A percentile compares a stretch with the other conserved stretches of the same genome.
These are phyloP conservation scores for Pythium dissimile DNA, from an alignment of 352 stramenopile genomes.

Conservation along the genomic window DNA sequence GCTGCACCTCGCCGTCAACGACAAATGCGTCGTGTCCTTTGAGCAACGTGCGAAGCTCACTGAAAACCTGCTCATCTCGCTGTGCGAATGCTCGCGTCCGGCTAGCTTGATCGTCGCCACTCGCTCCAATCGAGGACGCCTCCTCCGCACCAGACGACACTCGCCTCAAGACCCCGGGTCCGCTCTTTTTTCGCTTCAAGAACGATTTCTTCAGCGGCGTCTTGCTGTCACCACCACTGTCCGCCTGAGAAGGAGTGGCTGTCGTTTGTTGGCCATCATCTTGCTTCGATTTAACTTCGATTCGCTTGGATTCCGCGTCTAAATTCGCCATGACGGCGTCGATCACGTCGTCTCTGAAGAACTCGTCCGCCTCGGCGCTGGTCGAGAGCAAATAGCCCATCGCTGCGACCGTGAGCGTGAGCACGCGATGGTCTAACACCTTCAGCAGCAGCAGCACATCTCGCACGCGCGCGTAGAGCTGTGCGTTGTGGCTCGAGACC, in stretches of 20 bases:
- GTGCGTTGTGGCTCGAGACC: slow-evolving; percentile 21
- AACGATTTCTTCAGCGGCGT: slow-evolving; percentile 34
- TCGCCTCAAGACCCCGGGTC: neutral
- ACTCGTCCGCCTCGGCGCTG: slow-evolving; percentile 28
- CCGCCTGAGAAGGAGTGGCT: neutral
- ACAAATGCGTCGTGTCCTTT: slow-evolving; percentile 29
- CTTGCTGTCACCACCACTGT: neutral
- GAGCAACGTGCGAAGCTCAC: slow-evolving; percentile 26
- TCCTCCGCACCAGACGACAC: neutral
- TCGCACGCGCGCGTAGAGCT: slow-evolving; percentile 26
- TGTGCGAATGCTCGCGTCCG: neutral
- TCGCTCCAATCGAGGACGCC: neutral
- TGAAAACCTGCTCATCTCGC: slow-evolving; percentile 14
- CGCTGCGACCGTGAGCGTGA: slow-evolving; percentile 30
- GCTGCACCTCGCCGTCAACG: slow-evolving; percentile 27
- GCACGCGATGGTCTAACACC: neutral
- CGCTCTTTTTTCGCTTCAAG: slow-evolving; percentile 47
- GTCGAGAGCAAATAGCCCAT: slow-evolving; percentile 40
- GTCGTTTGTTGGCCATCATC: neutral
- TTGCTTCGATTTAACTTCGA: neutral
- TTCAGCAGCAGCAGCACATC: slow-evolving; percentile 28
- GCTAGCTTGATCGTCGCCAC: neutral
- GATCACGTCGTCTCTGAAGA: slow-evolving; percentile 32
- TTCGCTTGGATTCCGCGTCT: neutral
- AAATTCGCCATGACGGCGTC: slow-evolving; percentile 26